Percentiles rank a stretch among this genome's conserved stretches.
phyloP scores from a whole-genome alignment of 768 basidiomycete genomes.

The Russula compacta region DNA sequence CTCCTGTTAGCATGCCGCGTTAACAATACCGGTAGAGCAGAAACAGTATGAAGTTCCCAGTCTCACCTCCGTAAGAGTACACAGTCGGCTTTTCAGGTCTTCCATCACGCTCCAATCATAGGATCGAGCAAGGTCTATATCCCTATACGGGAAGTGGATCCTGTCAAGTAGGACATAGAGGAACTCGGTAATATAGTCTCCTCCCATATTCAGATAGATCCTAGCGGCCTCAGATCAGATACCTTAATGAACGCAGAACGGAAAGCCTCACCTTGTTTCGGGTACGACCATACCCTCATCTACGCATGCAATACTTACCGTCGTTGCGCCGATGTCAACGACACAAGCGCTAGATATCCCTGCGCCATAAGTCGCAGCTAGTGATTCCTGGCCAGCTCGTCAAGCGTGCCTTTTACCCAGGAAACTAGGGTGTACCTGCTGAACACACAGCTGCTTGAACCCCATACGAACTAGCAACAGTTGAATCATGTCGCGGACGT shows the following conservation, averaged over 20 bases:
- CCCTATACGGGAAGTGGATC: constrained; percentile 82
- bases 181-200: constrained; percentile 92
- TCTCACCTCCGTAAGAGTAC: constrained; percentile 77
- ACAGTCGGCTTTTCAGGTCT: constrained; percentile 76
- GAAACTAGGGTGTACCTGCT: constrained; percentile 51
- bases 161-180: constrained; percentile 68
- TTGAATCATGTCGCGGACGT: constrained; percentile 70
- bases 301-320: constrained; percentile 82
- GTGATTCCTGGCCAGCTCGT: constrained; percentile 55
- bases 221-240: constrained; percentile 29
- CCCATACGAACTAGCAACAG: constrained; percentile 71
- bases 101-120: constrained; percentile 92
- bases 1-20: constrained; percentile 38
- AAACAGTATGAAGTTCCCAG: constrained; percentile 19
- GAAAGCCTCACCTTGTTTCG: constrained; percentile 64
- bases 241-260: neutral
- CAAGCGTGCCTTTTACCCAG: neutral
- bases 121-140: constrained; percentile 62
- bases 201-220: constrained; percentile 79
- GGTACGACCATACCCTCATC: constrained; percentile 86
- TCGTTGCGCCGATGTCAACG: constrained; percentile 84
- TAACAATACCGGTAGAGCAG: neutral
- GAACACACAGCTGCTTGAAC: constrained; percentile 87
- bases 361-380: constrained; percentile 91
- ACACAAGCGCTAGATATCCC: constrained; percentile 94